Conservation (phyloP, 257 asterid genomes). For the Nicotiana benthamiana region DNA sequence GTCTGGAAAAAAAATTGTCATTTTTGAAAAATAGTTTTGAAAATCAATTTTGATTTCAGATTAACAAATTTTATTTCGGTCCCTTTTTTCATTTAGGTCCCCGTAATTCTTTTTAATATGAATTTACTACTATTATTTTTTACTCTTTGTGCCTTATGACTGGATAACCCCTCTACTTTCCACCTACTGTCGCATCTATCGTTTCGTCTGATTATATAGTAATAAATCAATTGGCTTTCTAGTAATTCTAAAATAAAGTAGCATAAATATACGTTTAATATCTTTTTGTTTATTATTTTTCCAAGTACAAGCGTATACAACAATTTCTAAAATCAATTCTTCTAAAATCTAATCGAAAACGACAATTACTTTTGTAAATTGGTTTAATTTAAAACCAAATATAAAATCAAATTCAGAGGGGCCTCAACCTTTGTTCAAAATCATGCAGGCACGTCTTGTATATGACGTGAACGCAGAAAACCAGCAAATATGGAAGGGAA, state of each 20-base stretch:
- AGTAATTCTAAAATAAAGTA: not conserved
- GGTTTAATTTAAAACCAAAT: not conserved
- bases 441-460: not conserved
- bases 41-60: too few relatives aligned
- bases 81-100: too few relatives aligned
- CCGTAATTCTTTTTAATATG: too few relatives aligned
- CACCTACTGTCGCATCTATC: too few relatives aligned
- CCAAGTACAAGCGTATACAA: not conserved
- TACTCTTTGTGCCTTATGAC: too few relatives aligned
- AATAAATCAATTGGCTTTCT: not conserved
- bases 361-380: not conserved
- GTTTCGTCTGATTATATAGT: not conserved
- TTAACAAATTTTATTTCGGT: too few relatives aligned
- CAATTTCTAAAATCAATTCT: not conserved
- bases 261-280: not conserved
- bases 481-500: not conserved
- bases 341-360: not conserved
- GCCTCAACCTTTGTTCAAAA: not conserved
- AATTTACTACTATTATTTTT: too few relatives aligned
- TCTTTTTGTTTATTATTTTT: not conserved
- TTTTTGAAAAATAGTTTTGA: too few relatives aligned
- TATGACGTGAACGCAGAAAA: not conserved
- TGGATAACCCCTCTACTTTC: too few relatives aligned
- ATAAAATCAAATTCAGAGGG: not conserved
- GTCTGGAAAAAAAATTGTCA: too few relatives aligned